Conservation (phyloP, 768 basidiomycete species). For the Tylopilus felleus region DNA sequence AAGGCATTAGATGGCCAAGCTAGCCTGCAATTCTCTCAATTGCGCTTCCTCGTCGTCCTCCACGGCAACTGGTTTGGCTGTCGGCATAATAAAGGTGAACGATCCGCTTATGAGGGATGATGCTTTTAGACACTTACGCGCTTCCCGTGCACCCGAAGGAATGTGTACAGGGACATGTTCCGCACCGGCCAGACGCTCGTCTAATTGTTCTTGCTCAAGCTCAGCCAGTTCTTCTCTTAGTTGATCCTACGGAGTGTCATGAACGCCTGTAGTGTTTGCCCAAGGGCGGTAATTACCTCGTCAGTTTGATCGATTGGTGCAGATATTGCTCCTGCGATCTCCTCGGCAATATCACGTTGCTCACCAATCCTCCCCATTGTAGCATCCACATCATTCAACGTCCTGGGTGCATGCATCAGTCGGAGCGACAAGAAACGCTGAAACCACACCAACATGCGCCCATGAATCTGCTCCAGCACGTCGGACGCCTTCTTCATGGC, state of each 20-base stretch:
- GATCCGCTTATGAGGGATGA: not conserved
- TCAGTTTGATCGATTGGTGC: conserved; percentile 66
- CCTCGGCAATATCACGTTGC: conserved; percentile 88
- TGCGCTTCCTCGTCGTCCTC: conserved; percentile 93
- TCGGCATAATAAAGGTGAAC: conserved; percentile 2
- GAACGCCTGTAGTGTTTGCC: not conserved
- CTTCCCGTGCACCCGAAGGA: conserved; percentile 57
- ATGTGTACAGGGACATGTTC: conserved; percentile 87
- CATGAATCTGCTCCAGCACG: conserved; percentile 87
- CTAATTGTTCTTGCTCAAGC: conserved; percentile 84
- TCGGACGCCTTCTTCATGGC: conserved; percentile 96
- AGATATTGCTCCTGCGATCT: conserved; percentile 87
- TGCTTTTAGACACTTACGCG: conserved; percentile 40
- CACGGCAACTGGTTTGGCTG: conserved; percentile 41
- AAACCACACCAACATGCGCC: conserved; percentile 66
- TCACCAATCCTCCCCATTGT: conserved; percentile 87
- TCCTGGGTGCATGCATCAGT: conserved; percentile 42
- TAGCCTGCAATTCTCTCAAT: conserved; percentile 85
- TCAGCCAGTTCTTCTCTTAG: conserved; percentile 78
- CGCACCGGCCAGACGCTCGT: conserved; percentile 79
- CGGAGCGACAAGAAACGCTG: not conserved
- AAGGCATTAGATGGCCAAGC: conserved; percentile 67
- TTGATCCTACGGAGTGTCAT: conserved; percentile 57
- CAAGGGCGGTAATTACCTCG: conserved; percentile 50
- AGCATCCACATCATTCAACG: conserved; percentile 82